Base-by-base conservation (phyloP, 192 early-diverging fungal genomes). In the Backusella sp. region DNA sequence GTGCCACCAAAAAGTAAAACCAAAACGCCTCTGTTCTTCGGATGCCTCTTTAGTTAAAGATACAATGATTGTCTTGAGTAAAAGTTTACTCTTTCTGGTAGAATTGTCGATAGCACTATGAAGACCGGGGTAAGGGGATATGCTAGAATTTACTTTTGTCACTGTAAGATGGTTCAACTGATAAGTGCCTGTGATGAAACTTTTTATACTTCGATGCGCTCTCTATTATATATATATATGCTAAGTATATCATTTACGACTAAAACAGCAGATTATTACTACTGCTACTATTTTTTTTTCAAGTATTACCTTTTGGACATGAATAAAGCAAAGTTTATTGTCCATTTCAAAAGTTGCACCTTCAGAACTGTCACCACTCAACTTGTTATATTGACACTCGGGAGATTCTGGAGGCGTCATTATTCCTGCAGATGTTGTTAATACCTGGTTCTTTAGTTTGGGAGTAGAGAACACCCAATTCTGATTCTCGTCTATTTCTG, bases 291-390 rank as follows among this genome's bases (percentile, higher is more conserved):
- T 68, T 6, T 21, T 39, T 67, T 19, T 35, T 19, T 36, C 34
- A 34, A 7, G 28, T 67, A 3, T 68, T 71, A 71, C 70, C 70
- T 71, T 71, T 49, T 71, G 70, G 30, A 71, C 70, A 49, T 71
- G 39, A 8, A 71, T 30, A 15, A 71, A 44, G 49, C 6, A 28
- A 49, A 26, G 70, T 8, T 14, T 2, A 28, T 17, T 23, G 44
- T 70, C 23, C 26, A 49, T 28, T 17, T n/a, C 17, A 35, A n/a
- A 30, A 36, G 5, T 9, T 28, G 4, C 19, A 17, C 19, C 17
- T n/a, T 67, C 30, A 67, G 28, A 7, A 32, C 15, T 35, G 11
- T 21, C 14, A 67, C 17, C 30, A 59, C 1, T 11, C 23, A 59
- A 14, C 23, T 62, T 28, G 11, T 21, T 32, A 68, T 35, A 4